Conservation (phyloP, 176 grass and related monocot genomes). For the Eremochloa ophiuroides region DNA sequence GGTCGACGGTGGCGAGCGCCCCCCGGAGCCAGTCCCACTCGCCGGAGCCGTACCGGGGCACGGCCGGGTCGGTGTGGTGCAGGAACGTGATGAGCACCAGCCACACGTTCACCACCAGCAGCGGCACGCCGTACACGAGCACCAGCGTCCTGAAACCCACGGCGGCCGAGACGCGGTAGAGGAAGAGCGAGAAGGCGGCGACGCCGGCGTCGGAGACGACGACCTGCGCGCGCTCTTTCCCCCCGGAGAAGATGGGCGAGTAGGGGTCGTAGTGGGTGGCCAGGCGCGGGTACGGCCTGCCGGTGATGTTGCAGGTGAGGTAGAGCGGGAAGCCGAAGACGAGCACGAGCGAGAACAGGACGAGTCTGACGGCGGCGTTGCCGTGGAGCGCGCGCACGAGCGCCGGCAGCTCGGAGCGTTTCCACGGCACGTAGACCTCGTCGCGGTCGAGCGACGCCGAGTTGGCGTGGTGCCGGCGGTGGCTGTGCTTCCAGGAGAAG, state of each 20-base stretch:
- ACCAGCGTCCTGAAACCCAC: background rate
- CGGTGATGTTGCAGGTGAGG: slow-evolving; percentile 47
- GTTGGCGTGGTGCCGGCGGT: background rate
- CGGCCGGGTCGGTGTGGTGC: background rate
- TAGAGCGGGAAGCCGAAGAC: slow-evolving; percentile 55
- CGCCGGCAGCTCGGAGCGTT: background rate
- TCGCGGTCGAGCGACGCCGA: background rate
- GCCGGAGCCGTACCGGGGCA: background rate
- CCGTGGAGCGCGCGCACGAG: slow-evolving; percentile 4
- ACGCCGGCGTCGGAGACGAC: slow-evolving; percentile 46
- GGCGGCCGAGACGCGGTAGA: background rate
- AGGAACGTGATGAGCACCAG: background rate
- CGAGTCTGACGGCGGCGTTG: slow-evolving; percentile 24
- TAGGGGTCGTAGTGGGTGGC: slow-evolving; percentile 50
- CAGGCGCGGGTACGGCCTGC: slow-evolving; percentile 46
- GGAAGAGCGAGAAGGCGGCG: background rate
- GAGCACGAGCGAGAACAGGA: slow-evolving; percentile 3
- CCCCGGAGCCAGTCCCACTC: background rate
- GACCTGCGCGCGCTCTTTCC: slow-evolving; percentile 28
- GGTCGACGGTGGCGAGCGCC: background rate
- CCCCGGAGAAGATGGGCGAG: slow-evolving; percentile 1
- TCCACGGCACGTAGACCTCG: background rate
- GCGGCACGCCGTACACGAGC: background rate
- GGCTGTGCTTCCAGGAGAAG: background rate
- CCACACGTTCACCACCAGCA: background rate